Percentiles rank a stretch among this genome's conserved stretches.
Conservation (phyloP, 768 basidiomycete species). For the Hemileccinum impolitum region DNA sequence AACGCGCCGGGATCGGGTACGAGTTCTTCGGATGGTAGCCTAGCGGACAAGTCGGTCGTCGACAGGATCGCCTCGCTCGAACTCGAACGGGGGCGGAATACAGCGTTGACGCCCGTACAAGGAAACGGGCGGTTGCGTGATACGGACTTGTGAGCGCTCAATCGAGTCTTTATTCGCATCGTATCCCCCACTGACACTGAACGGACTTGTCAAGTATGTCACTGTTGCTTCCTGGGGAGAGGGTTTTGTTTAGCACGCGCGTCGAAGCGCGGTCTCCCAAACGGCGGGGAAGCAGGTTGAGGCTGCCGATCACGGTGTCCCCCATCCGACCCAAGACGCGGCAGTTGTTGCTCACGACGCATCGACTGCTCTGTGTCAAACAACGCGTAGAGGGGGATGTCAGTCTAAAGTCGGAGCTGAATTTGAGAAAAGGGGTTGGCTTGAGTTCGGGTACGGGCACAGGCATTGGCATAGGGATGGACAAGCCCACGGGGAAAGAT, state of each 20-base stretch:
- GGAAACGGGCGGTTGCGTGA: constrained; percentile 38
- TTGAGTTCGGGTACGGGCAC: too few relatives aligned
- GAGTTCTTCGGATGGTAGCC: constrained; percentile 49
- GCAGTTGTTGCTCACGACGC: constrained; percentile 54
- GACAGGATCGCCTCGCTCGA: constrained; percentile 34
- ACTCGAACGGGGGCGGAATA: constrained; percentile 49
- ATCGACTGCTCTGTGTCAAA: constrained; percentile 57
- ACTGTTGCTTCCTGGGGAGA: constrained; percentile 44
- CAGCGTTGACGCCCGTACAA: constrained; percentile 52
- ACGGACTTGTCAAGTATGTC: constrained; percentile 26
- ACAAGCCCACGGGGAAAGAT: constrained; percentile 7
- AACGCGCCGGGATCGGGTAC: constrained; percentile 36
- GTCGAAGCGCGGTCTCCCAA: constrained; percentile 54
- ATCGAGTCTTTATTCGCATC: not conserved
- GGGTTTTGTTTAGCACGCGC: constrained; percentile 45
- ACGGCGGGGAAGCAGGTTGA: constrained; percentile 55
- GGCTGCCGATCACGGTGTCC: constrained; percentile 46
- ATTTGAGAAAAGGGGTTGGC: constrained; percentile 27
- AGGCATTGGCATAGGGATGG: too few relatives aligned
- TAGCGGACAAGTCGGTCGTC: constrained; percentile 34
- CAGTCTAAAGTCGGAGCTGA: constrained; percentile 51
- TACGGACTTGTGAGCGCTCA: constrained; percentile 41
- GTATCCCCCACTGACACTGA: not conserved
- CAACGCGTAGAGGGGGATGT: constrained; percentile 34
- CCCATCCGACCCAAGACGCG: constrained; percentile 50